Evolutionary conservation across 306 rosid species (phyloP), one percentile per base, ranked within the genome.

Genomic region (Quercus aquifolioides): DNA sequence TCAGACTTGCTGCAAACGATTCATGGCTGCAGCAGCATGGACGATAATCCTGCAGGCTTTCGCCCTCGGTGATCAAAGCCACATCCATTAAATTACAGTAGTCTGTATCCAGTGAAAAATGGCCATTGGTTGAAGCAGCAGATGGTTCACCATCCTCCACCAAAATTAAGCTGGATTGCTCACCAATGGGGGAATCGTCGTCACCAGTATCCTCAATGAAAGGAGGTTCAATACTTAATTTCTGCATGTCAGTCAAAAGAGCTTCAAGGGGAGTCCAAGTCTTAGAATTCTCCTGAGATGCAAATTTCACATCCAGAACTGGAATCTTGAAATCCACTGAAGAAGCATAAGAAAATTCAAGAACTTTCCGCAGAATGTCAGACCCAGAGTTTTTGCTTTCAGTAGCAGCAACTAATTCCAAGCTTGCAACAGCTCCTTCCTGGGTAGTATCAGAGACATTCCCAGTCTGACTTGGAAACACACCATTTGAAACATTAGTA

Each of bases 241-340:
- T 85, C 12, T 71, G 82, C 60, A 58, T 80, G 74, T 81, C 87
- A 35, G 73, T 71, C 11, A 89, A 79, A 84, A 94, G 90, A 58
- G 82, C 85, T 75, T 89, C 90, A 17, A 96, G 94, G 77, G 84
- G 73, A 79, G 59, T 9, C 18, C 74, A 62, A 9, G 81, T 41
- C 33, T 3, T 55, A 17, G 74, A 76, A 73, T 74, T 78, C 20
- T 55, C 85, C 73, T 75, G 81, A 63, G 96, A 82, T 68, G 70
- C 59, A 71, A 96, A 93, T 77, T 87, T 82, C 69, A 93, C 98
- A 82, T 95, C 97, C 89, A 91, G 78, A 35, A 96, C 85, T 62
- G 96, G 84, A 78, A 59, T 73, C 49, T 89, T 82, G 52, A 91
- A 96, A 86, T 96, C 86, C 69, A 93, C 88, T 74, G 41, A 65